Base-by-base conservation (phyloP, 164 flowering plant species). In the Hamamelis virginiana region DNA sequence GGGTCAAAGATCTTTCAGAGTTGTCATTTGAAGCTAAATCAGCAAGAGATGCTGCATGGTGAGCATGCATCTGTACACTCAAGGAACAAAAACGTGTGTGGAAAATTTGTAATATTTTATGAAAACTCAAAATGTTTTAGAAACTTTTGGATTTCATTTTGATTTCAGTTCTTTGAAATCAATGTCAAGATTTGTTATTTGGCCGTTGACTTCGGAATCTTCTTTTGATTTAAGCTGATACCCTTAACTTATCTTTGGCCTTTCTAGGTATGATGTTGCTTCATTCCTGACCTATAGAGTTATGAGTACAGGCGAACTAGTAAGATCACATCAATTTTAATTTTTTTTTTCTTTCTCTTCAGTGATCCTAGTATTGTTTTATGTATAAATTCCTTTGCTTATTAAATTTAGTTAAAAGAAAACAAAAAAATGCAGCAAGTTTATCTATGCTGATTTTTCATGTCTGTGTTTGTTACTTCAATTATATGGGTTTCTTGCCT, bases 181-280 rank as follows among this genome's bases (percentile, higher is more conserved):
- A 0, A 33, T 38, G 45, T 16, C 5, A 60, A 60, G 28, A 15
- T 27, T 44, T 16, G 11, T 22, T 6, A 33, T 5, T 45, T 26
- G 8, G 13, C 63, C 13, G 38, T 43, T 0, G 57, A 50, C 43
- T 50, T 38, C 15, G 44, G n/a, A 22, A 26, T 51, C 22, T 47
- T 12, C 38, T 64, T 46, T 47, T 18, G 9, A 15, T 52, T 8
- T 13, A 38, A 46, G 8, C 19, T 22, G 16, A 18, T 8, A 8
- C 52, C 12, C 22, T 46, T 19, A 2, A 38, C 19, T 9, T 66
- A 21, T 65, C 25, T 16, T 18, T 61, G 41, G 65, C 33, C 59
- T 16, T 57, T 68, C 33, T 80, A 88, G 92, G 92, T 86, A 88
- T 70, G 92, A 88, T 68, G 88, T 88, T 50, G 82, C 76, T 16